Evolutionary conservation across 495 filamentous ascomycete species (phyloP).

Genomic region (Neurospora hispaniola): DNA sequence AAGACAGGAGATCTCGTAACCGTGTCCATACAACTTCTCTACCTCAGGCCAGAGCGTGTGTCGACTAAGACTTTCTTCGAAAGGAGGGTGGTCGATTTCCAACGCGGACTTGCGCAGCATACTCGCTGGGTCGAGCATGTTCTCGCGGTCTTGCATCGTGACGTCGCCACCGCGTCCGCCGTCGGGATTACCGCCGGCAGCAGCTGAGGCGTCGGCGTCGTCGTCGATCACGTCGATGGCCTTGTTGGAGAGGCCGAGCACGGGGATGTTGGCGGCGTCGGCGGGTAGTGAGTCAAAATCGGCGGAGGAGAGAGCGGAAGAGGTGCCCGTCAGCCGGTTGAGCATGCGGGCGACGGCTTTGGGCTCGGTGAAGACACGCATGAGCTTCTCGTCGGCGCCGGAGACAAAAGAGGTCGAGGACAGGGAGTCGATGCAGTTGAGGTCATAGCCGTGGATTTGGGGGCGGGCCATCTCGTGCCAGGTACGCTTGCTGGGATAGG

Average conservation of each 20-base stretch:
- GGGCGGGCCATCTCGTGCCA: constrained; percentile 97
- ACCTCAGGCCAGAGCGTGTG: constrained; percentile 92
- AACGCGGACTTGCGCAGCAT: constrained; percentile 33
- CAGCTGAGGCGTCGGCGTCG: constrained; percentile 24
- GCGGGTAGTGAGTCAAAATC: constrained; percentile 44
- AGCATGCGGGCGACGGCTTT: constrained; percentile 70
- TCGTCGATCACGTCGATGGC: constrained; percentile 55
- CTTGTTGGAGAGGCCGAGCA: constrained; percentile 94
- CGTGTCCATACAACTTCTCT: constrained; percentile 97
- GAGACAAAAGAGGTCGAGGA: constrained; percentile 68
- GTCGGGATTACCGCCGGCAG: constrained; percentile 4
- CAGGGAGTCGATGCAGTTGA: constrained; percentile 83
- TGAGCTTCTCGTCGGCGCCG: constrained; percentile 95
- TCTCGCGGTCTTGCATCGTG: constrained; percentile 22
- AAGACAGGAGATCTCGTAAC: constrained; percentile 92
- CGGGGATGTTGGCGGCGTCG: constrained; percentile 86
- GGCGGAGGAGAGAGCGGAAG: not conserved
- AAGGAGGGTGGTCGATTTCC: constrained; percentile 57
- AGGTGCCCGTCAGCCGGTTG: constrained; percentile 52
- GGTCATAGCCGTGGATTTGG: constrained; percentile 96
- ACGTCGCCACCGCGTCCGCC: constrained; percentile 20
- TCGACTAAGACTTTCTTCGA: constrained; percentile 80
- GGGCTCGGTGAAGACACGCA: constrained; percentile 90
- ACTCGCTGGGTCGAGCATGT: constrained; percentile 30
- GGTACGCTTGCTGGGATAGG: constrained; percentile 23